These are phyloP conservation scores for Neodidymelliopsis sp. DNA, from an alignment of 2,329 filamentous ascomycete genomes.

Conservation along the genomic window DNA sequence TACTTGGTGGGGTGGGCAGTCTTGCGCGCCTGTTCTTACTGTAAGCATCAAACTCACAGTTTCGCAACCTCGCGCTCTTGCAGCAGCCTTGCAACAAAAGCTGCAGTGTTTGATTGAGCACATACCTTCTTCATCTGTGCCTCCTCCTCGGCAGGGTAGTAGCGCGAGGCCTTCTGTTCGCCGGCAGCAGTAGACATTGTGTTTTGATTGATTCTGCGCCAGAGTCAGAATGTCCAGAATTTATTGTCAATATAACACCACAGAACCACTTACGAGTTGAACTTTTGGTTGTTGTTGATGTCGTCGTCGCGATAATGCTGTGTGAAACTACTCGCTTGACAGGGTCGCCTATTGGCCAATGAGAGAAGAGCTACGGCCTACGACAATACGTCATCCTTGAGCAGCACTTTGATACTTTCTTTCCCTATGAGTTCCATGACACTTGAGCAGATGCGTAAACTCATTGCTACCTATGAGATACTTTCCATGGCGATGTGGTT, in stretches of 20 bases:
- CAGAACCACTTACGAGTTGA: neutral
- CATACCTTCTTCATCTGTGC: conserved; percentile 91
- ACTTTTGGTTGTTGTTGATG: conserved; percentile 19
- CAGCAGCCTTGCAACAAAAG: neutral
- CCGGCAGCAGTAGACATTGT: conserved; percentile 32
- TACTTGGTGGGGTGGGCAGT: conserved; percentile 85
- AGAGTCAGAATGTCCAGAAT: conserved; percentile 9
- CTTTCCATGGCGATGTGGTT: too few species aligned
- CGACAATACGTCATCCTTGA: conserved; percentile 16
- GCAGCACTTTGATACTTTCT: too few species aligned
- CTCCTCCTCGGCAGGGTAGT: conserved; percentile 96
- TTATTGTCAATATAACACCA: too few species aligned
- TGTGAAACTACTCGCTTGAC: conserved; percentile 24
- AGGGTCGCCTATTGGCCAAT: conserved; percentile 15
- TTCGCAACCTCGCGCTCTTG: neutral
- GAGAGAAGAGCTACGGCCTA: neutral
- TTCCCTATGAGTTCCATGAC: too few species aligned
- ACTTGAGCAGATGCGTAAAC: neutral
- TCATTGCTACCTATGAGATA: neutral
- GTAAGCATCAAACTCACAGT: conserved; percentile 16
- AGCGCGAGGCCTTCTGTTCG: conserved; percentile 88
- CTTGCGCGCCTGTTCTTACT: conserved; percentile 86
- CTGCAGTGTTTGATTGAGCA: conserved; percentile 39
- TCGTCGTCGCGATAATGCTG: conserved; percentile 32
- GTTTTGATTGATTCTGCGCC: conserved; percentile 1